A percentile compares a stretch with the other conserved stretches of the same genome.
Evolutionary conservation across 768 basidiomycete species (phyloP).

Genomic region (Leccinum olivaceopallidum): DNA sequence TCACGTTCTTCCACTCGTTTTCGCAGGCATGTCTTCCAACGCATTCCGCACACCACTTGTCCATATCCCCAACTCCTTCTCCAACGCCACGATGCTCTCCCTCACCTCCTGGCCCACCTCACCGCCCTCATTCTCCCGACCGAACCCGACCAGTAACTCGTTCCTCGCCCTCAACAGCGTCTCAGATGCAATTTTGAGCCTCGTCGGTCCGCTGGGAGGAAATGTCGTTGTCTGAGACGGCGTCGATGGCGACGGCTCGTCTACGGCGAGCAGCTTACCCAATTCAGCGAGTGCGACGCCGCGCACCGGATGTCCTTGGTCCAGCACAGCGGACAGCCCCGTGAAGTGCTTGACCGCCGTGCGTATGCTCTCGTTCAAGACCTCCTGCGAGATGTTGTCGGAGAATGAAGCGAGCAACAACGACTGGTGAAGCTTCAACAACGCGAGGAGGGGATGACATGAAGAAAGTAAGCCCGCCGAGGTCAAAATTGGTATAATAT

Average conservation of each 20-base stretch:
- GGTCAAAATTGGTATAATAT: constrained; percentile 63
- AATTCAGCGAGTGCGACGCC: constrained; percentile 76
- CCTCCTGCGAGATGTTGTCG: constrained; percentile 42
- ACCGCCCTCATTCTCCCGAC: constrained; percentile 66
- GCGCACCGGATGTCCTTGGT: constrained; percentile 72
- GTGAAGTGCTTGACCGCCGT: constrained; percentile 52
- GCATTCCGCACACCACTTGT: constrained; percentile 58
- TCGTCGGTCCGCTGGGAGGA: constrained; percentile 66
- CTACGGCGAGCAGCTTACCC: constrained; percentile 78
- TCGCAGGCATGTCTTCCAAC: constrained; percentile 39
- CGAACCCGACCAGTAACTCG: constrained; percentile 73
- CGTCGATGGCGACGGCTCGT: constrained; percentile 56
- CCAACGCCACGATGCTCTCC: constrained; percentile 57
- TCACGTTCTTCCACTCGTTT: too few species aligned
- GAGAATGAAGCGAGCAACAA: constrained; percentile 60
- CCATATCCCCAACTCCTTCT: constrained; percentile 77
- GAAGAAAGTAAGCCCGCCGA: constrained; percentile 62
- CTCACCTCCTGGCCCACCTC: constrained; percentile 65
- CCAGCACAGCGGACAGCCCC: constrained; percentile 55
- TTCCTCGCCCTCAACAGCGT: constrained; percentile 60
- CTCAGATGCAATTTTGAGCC: constrained; percentile 65
- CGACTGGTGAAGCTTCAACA: constrained; percentile 69
- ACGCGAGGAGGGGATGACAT: constrained; percentile 74
- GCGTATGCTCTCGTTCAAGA: constrained; percentile 64
- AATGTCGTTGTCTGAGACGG: constrained; percentile 36